Evolutionary conservation across 257 asterid species (phyloP), one percentile per base, ranked within the genome.

Genomic region (Oldenlandia corymbosa): DNA sequence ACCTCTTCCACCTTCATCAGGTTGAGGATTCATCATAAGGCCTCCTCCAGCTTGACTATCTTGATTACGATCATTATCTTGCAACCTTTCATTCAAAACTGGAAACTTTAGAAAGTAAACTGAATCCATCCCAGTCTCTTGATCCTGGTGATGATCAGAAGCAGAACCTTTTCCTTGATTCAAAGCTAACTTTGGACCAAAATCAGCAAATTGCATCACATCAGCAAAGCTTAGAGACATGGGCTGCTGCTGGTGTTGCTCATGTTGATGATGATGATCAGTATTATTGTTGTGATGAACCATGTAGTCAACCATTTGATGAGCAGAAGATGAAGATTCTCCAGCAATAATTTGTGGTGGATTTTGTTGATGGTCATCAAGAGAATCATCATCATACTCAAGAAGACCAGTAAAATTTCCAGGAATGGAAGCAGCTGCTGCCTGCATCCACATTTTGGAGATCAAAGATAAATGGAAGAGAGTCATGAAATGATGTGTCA

Each of bases 161-260:
- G 65, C 61, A 0, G 60, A 1, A 28, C 39, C 16, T 72, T 73
- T 82, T 39, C 78, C 20, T 51, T 88, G 95, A 34, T 88, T 84
- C 36, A 81, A 47, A 24, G 76, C 87, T 31, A 85, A 65, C 64
- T 82, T 87, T 1, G 92, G 90, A 6, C 96, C 96, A 43, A 88
- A 85, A 57, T 88, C 98, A 0, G 98, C 91, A 34, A 91, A 88
- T 72, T 91, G 95, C 95, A 91, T 91, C 69, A 84, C 95, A 63
- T 88, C 97, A 0, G 93, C 95, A 14, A 91, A 91, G 71, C 91
- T 88, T 72, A 90, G 43, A 1, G 86, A 36, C 20, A 46, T 64
- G 43, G 64, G 37, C 30, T 36, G n/a, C 21, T 64, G 43, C 13
- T 63, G 73, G 0, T 54, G 41, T 9, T 34, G 39, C 39, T 34